These are phyloP conservation scores for Otatea glauca DNA, from an alignment of 176 grass and related monocot genomes.

Conservation along the genomic window DNA sequence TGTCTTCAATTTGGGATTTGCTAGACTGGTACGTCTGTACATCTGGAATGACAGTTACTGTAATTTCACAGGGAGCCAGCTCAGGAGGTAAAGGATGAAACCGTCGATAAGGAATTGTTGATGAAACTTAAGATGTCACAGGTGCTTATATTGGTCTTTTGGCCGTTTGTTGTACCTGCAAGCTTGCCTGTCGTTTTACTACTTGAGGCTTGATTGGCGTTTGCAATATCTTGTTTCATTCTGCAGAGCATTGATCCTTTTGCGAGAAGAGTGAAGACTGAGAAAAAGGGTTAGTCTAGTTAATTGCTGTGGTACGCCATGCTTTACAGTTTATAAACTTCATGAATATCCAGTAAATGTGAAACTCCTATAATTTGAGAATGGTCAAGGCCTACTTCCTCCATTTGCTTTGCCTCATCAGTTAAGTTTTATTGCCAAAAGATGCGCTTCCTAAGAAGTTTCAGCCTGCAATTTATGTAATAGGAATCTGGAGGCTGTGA, in stretches of 20 bases:
- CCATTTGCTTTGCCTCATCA: neutral
- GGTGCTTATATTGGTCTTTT: slow-evolving; percentile 26
- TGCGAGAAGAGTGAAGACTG: slow-evolving; percentile 46
- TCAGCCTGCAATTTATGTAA: slow-evolving; percentile 1
- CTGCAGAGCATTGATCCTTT: slow-evolving; percentile 47
- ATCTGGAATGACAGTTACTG: slow-evolving; percentile 12
- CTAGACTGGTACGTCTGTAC: neutral
- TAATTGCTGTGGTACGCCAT: neutral
- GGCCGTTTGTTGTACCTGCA: neutral
- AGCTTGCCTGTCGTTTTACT: neutral
- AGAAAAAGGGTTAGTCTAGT: slow-evolving; percentile 54
- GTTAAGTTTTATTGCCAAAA: slow-evolving; percentile 15
- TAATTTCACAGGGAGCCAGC: slow-evolving; percentile 49
- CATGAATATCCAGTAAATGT: neutral
- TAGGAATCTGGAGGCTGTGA: neutral
- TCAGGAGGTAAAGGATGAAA: slow-evolving; percentile 64
- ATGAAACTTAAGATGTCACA: slow-evolving; percentile 55
- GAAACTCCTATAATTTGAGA: neutral
- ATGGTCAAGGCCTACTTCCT: neutral
- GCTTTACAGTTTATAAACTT: slow-evolving; percentile 16
- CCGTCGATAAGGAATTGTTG: slow-evolving; percentile 49
- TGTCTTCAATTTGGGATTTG: slow-evolving; percentile 6
- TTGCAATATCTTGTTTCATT: slow-evolving; percentile 7
- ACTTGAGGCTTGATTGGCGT: slow-evolving; percentile 16
- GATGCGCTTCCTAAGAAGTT: neutral